These are phyloP conservation scores for Aureobasidium sp. DNA, from an alignment of 2,329 filamentous ascomycete genomes.

Conservation along the genomic window DNA sequence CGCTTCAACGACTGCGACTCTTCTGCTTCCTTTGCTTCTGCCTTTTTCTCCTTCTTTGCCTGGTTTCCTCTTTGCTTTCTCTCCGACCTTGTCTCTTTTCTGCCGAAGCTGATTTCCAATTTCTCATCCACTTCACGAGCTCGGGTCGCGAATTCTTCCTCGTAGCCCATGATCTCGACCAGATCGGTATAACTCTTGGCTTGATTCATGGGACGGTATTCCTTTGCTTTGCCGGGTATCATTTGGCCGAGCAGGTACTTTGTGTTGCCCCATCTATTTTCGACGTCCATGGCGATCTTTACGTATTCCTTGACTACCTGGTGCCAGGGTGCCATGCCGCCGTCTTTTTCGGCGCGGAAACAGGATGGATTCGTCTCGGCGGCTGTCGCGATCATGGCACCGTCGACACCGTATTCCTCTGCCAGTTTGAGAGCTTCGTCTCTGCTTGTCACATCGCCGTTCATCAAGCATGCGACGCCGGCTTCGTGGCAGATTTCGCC, in stretches of 20 bases:
- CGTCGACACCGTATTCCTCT: constrained; percentile 74
- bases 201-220: constrained; percentile 53
- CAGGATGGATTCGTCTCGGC: constrained; percentile 88
- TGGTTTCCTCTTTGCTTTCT: constrained; percentile 27
- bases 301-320: constrained; percentile 73
- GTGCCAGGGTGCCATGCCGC: constrained; percentile 64
- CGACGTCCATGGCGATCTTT: constrained; percentile 60
- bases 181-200: constrained; percentile 64
- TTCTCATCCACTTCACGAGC: constrained; percentile 59
- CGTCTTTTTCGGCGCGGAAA: constrained; percentile 62
- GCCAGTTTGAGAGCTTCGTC: constrained; percentile 66
- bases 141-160: constrained; percentile 49
- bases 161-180: constrained; percentile 57
- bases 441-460: constrained; percentile 76
- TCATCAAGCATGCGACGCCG: constrained; percentile 90
- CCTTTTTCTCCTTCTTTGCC: constrained; percentile 29
- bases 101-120: constrained; percentile 45
- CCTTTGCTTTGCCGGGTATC: constrained; percentile 67
- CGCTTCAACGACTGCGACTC: constrained; percentile 16
- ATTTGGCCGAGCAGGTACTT: constrained; percentile 84
- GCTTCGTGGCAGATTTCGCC: constrained; percentile 69
- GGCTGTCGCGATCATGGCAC: constrained; percentile 92
- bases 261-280: constrained; percentile 86
- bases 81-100: constrained; percentile 40
- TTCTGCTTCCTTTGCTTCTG: constrained; percentile 21